These are phyloP conservation scores for Coniochaeta prunicola DNA, from an alignment of 2,329 filamentous ascomycete genomes.

Conservation along the genomic window DNA sequence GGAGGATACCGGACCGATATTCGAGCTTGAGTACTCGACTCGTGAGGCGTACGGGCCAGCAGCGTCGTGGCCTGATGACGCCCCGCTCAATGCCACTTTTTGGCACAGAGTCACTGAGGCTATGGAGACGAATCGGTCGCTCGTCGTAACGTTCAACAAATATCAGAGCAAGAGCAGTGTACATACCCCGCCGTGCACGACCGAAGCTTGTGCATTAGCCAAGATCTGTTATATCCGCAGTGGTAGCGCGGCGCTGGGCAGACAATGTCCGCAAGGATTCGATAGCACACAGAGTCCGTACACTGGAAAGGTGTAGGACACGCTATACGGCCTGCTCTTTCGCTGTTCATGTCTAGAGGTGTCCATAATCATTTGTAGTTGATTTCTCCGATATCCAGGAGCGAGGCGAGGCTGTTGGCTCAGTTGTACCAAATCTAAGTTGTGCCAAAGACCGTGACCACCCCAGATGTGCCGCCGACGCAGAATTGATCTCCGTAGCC, in stretches of 20 bases:
- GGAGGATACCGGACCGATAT: slow-evolving; percentile 25
- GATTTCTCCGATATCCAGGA: no score
- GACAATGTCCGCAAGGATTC: slow-evolving; percentile 43
- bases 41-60: slow-evolving; percentile 30
- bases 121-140: slow-evolving; percentile 40
- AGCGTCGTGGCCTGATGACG: slow-evolving; percentile 32
- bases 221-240: slow-evolving; percentile 54
- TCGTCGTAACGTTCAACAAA: slow-evolving; percentile 43
- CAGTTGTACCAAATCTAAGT: slow-evolving; percentile 1
- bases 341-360: no score
- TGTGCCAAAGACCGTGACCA: slow-evolving; percentile 55
- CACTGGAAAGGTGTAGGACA: slow-evolving; percentile 15
- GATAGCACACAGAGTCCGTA: slow-evolving; percentile 28
- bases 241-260: slow-evolving; percentile 44
- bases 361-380: no score
- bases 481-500: slow-evolving; percentile 60
- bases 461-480: slow-evolving; percentile 56
- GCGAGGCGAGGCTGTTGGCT: no score
- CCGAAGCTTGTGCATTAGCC: slow-evolving; percentile 38
- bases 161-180: slow-evolving; percentile 45
- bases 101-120: slow-evolving; percentile 51
- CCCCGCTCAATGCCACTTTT: slow-evolving; percentile 50
- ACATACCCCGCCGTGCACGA: slow-evolving; percentile 43
- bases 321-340: neutral
- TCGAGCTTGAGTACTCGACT: slow-evolving; percentile 34